Evolutionary conservation across 495 filamentous ascomycete genomes (phyloP).

Genomic region (Talaromyces borbonicus): DNA sequence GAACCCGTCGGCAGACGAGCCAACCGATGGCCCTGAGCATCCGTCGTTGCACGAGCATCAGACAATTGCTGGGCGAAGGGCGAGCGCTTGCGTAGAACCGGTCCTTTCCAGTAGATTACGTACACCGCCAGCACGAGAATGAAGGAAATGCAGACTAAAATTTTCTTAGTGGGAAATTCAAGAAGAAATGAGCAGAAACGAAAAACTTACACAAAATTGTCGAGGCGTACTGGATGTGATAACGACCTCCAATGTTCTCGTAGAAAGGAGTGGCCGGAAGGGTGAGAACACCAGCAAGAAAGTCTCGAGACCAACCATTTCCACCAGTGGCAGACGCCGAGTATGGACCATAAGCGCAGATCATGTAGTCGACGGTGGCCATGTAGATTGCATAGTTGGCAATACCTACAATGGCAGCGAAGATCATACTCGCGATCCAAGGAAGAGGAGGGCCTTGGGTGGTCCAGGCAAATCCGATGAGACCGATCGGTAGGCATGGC

Average conservation of each 20-base stretch:
- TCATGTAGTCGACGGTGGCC: slow-evolving; percentile 70
- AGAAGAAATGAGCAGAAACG: background rate
- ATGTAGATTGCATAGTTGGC: slow-evolving; percentile 65
- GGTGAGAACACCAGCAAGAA: slow-evolving; percentile 71
- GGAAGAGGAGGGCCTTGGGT: slow-evolving; percentile 45
- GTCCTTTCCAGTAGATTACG: slow-evolving; percentile 69
- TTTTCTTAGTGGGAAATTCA: background rate
- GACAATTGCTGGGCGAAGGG: slow-evolving; percentile 66
- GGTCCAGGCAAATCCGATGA: slow-evolving; percentile 57
- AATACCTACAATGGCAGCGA: slow-evolving; percentile 54
- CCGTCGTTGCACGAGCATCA: slow-evolving; percentile 37
- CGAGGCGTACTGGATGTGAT: slow-evolving; percentile 55
- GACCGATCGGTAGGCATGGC: slow-evolving; percentile 47
- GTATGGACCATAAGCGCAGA: slow-evolving; percentile 61
- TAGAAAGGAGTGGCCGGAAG: slow-evolving; percentile 66
- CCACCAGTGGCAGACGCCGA: slow-evolving; percentile 64
- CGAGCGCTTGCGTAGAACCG: slow-evolving; percentile 54
- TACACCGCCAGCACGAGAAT: slow-evolving; percentile 66
- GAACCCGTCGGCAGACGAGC: slow-evolving; percentile 30
- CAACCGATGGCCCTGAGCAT: slow-evolving; percentile 26
- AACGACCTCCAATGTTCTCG: slow-evolving; percentile 48
- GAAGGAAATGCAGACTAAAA: slow-evolving; percentile 49
- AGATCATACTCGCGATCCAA: slow-evolving; percentile 59
- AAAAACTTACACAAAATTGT: slow-evolving; percentile 52
- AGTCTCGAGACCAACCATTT: slow-evolving; percentile 68